phyloP scores from a whole-genome alignment of 2,329 filamentous ascomycete species.

The Fusarium chlamydosporum region DNA sequence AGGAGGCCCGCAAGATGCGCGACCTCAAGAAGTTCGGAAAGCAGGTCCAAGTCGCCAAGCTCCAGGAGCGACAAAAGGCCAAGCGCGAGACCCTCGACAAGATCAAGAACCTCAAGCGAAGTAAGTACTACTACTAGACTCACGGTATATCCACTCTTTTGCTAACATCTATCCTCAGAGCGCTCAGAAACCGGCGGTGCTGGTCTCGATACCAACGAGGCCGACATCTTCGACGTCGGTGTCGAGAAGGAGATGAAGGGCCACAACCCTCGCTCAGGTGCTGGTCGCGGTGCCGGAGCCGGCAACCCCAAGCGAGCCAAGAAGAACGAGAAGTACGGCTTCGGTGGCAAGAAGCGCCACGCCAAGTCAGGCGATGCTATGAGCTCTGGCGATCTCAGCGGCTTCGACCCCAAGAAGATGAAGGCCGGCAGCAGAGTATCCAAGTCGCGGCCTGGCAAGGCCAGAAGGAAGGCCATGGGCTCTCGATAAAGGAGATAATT shows the following conservation, averaged over 20 bases:
- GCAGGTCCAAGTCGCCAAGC: slow-evolving; percentile 94
- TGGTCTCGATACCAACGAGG: slow-evolving; percentile 78
- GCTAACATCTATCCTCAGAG: slow-evolving; percentile 69
- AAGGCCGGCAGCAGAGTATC: slow-evolving; percentile 68
- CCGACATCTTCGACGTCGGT: slow-evolving; percentile 91
- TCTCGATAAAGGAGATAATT: slow-evolving; percentile 40
- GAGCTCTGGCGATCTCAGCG: slow-evolving; percentile 83
- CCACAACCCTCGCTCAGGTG: slow-evolving; percentile 57
- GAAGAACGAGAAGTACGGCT: slow-evolving; percentile 95
- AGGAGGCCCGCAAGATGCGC: slow-evolving; percentile 90
- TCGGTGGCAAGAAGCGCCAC: slow-evolving; percentile 94
- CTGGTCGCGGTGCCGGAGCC: slow-evolving; percentile 53
- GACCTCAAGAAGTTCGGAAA: slow-evolving; percentile 99
- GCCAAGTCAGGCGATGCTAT: slow-evolving; percentile 90
- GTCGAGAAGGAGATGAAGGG: slow-evolving; percentile 75
- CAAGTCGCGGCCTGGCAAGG: slow-evolving; percentile 66
- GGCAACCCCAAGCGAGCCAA: slow-evolving; percentile 84
- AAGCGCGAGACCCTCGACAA: slow-evolving; percentile 96
- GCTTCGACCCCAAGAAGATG: slow-evolving; percentile 87
- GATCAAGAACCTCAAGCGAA: slow-evolving; percentile 94
- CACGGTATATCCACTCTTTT: slow-evolving; percentile 34
- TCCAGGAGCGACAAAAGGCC: slow-evolving; percentile 92
- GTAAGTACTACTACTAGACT: slow-evolving; percentile 67
- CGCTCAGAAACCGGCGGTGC: slow-evolving; percentile 77
- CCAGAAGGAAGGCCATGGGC: slow-evolving; percentile 62